Evolutionary conservation across 768 basidiomycete genomes (phyloP), one percentile per base, ranked within the genome.

Genomic region (Amanita fuliginea): DNA sequence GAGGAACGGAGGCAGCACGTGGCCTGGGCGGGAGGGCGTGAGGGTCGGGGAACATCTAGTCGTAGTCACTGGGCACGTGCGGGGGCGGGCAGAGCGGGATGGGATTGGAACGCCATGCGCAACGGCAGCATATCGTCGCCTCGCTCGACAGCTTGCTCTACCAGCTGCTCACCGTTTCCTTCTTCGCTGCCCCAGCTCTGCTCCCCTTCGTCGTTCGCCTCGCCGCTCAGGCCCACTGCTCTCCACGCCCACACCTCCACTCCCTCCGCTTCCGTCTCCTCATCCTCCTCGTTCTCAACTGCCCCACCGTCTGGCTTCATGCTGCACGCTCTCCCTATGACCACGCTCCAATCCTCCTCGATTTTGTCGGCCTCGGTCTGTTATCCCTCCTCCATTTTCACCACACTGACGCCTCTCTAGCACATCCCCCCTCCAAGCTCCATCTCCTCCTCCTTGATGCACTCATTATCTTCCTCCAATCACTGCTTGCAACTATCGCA

Each of bases 331-430:
- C 76, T 4, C 65, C 76, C 46, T 61, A 71, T 24, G 74, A 81
- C 49, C 78, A 79, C n/a, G 71, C 80, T 56, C 68, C 76, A 8
- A 64, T 87, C 57, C 63, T 90, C 30, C 76, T 90, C 52, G 86
- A 89, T 61, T 89, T 89, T 58, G 75, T 89, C 51, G 86, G 87
- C 48, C 72, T 80, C 71, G 77, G 87, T 88, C 56, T 44, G 81
- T 71, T n/a, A 10, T 21, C 13, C 26, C 14, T 35, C 26, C 30
- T 34, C 45, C 34, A 3, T n/a, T 22, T 16, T 22, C n/a, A 28
- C 36, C 37, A 3, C 16, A 3, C 44, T 53, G 30, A 56, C 36
- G 26, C 28, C 32, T 11, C 44, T 53, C 45, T 55, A 83, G 81
- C 72, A 34, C 72, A 77, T 56, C 59, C 62, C 32, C 83, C 87